Conservation (phyloP, 2,329 filamentous ascomycete species). For the Trichoderma sp. region DNA sequence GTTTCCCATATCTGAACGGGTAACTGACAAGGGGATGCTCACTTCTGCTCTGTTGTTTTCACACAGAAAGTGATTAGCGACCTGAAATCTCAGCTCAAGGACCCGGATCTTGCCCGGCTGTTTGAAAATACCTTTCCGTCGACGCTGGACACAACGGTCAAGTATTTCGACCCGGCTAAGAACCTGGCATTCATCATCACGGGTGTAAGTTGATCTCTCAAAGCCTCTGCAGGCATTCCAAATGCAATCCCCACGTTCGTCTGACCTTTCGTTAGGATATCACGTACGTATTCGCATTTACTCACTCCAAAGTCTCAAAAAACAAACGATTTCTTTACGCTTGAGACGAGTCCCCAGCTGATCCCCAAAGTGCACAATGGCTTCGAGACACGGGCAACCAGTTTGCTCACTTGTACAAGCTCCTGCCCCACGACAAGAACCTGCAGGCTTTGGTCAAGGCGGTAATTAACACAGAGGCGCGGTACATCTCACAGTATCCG, state of each 20-base stretch:
- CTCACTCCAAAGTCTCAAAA: not conserved
- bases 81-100: slow-evolving; percentile 46
- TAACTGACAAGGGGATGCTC: not conserved
- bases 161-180: slow-evolving; percentile 69
- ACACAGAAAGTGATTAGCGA: slow-evolving; percentile 36
- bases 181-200: slow-evolving; percentile 78
- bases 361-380: slow-evolving; percentile 55
- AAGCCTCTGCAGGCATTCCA: too few species aligned
- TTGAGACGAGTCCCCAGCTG: not conserved
- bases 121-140: slow-evolving; percentile 86
- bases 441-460: slow-evolving; percentile 70
- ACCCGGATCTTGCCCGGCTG: slow-evolving; percentile 71
- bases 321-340: not conserved
- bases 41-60: not conserved
- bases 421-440: slow-evolving; percentile 59
- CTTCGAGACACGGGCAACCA: slow-evolving; percentile 80
- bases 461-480: slow-evolving; percentile 70
- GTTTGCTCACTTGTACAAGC: slow-evolving; percentile 67
- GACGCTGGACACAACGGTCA: slow-evolving; percentile 78
- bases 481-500: slow-evolving; percentile 68
- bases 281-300: slow-evolving; percentile 29
- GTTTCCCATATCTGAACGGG: too few species aligned
- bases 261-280: slow-evolving; percentile 32
- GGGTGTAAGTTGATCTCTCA: slow-evolving; percentile 62
- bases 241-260: not conserved